Base-by-base conservation (phyloP, 371 early-diverging fungal genomes). In the Umbelopsis sp. region DNA sequence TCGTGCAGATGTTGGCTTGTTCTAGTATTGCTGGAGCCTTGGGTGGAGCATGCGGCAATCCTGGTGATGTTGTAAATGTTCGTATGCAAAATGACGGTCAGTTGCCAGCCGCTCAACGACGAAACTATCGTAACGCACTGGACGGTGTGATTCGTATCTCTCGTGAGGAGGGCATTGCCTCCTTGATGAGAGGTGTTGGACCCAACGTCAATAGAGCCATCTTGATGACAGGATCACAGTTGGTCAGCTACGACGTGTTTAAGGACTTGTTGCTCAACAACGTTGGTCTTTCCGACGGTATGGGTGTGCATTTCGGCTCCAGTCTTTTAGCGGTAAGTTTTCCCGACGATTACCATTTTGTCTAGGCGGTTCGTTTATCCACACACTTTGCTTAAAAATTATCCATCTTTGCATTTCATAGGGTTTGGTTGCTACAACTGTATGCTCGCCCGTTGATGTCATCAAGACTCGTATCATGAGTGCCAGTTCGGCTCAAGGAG, bases 391-490 rank as follows among this genome's bases (percentile, higher is more conserved):
- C 29, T 69, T 16, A 63, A 64, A 63, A 64, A 63, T 65, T 51
- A 70, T 68, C 63, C 16, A 14, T 22, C 22, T 22, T 22, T 44
- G 7, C 50, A 46, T 45, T 32, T 50, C 70, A 22, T 0, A 89
- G 88, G 95, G 93, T 38, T 82, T 97, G 22, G 90, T 96, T 14
- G 94, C 96, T 5, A 97, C 97, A 0, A 96, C 97, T 4, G 89
- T 88, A 0, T 92, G 92, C 51, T 90, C 93, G 8, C 94, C 95
- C 20, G 79, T 94, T 46, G 97, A 97, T 79, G 96, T 97, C 14
- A 84, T 94, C 62, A 97, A 97, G 79, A 95, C 95, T 0, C 88
- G 96, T 32, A 86, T 94, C 51, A 96, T 97, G 96, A 91, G 89
- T 72, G 83, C 84, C n/a, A 70, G 71, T 45, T 64, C 74, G 44